Conservation (phyloP, 1,284 basidiomycete species). For the Moniliophthora roreri region DNA sequence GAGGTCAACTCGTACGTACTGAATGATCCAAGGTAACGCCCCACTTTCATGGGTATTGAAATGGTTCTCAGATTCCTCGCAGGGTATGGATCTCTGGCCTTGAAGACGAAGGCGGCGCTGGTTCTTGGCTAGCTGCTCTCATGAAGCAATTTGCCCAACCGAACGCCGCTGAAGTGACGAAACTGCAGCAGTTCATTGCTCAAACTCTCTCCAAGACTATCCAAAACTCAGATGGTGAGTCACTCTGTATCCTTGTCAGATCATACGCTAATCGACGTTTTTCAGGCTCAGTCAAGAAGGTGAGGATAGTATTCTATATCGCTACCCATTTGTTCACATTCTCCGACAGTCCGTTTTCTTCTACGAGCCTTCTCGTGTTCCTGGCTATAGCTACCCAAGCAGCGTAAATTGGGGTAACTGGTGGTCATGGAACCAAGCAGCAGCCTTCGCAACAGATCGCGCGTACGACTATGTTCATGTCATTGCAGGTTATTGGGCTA, state of each 20-base stretch:
- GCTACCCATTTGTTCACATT: background rate
- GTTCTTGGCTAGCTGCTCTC: constrained; percentile 55
- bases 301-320: constrained; percentile 16
- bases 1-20: constrained; percentile 47
- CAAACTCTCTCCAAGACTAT: constrained; percentile 50
- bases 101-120: constrained; percentile 60
- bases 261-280: constrained; percentile 2
- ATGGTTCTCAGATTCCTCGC: constrained; percentile 20
- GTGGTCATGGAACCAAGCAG: constrained; percentile 59
- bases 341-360: constrained; percentile 49
- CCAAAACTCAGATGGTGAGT: constrained; percentile 48
- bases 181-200: constrained; percentile 51
- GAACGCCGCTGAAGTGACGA: constrained; percentile 48
- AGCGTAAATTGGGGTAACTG: constrained; percentile 53
- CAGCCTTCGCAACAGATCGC: constrained; percentile 49
- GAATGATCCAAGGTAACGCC: constrained; percentile 33
- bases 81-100: constrained; percentile 59
- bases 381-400: constrained; percentile 49
- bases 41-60: background rate
- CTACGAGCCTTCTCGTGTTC: constrained; percentile 46
- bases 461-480: constrained; percentile 64
- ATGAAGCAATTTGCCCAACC: constrained; percentile 60
- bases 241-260: constrained; percentile 8
- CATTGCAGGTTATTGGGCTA: constrained; percentile 54
- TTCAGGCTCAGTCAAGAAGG: constrained; percentile 53